These are phyloP conservation scores for Monosporascus ibericus DNA, from an alignment of 2,329 filamentous ascomycete species.

Conservation along the genomic window DNA sequence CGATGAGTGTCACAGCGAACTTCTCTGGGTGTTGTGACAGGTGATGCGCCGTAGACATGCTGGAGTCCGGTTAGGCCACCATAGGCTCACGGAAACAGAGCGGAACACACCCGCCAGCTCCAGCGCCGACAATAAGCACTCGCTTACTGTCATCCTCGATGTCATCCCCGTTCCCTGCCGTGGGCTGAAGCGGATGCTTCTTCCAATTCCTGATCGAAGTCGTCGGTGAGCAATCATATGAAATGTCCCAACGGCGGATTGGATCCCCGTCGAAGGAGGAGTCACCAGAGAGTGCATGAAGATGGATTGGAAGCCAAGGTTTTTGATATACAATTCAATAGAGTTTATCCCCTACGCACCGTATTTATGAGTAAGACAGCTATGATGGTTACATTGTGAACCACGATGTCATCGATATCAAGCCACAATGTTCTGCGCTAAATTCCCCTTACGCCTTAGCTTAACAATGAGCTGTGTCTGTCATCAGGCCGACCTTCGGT, in stretches of 20 bases:
- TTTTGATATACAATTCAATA: no score
- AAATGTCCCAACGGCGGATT: no score
- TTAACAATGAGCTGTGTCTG: no score
- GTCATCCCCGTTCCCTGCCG: conserved; percentile 16
- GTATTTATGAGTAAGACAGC: not conserved
- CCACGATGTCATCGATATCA: conserved; percentile 4
- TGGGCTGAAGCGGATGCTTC: conserved; percentile 8
- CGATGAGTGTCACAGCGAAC: conserved; percentile 53
- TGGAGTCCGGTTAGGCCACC: conserved; percentile 2
- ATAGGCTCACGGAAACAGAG: not conserved
- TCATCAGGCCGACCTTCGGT: no score
- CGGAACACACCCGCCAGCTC: conserved; percentile 28
- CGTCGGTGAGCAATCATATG: conserved; percentile 4
- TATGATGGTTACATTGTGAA: conserved; percentile 4
- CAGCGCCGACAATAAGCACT: conserved; percentile 35
- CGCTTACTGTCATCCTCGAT: conserved; percentile 20
- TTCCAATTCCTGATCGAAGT: conserved; percentile 15
- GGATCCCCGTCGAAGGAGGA: no score
- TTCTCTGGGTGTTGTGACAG: conserved; percentile 52
- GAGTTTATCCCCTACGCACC: no score
- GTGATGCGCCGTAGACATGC: conserved; percentile 53
- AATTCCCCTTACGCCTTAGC: no score
- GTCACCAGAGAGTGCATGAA: no score
- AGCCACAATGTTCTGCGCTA: not conserved
- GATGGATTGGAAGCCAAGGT: no score